Evolutionary conservation across 306 rosid species (phyloP).

Genomic region (Pachyrhizus erosus): DNA sequence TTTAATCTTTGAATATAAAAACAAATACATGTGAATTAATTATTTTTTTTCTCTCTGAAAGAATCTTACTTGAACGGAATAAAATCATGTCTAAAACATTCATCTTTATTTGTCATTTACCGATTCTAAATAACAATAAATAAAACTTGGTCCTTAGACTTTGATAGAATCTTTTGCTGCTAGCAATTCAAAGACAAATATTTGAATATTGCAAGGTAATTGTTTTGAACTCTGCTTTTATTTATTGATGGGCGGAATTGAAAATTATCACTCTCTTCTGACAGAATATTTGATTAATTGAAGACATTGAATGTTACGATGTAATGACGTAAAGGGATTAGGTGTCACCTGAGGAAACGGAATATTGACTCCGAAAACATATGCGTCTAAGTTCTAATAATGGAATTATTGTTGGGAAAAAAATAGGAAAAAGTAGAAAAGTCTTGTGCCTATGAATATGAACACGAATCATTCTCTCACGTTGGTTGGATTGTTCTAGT

Average conservation of each 20-base stretch:
- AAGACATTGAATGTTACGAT: background rate
- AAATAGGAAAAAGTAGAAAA: too few species aligned
- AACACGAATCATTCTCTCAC: too few species aligned
- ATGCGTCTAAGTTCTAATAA: background rate
- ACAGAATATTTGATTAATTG: background rate
- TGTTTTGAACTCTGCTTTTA: background rate
- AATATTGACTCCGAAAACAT: background rate
- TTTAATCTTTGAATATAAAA: too few species aligned
- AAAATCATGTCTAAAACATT: too few species aligned
- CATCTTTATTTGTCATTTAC: too few species aligned
- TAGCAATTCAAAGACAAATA: too few species aligned
- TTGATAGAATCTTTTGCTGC: background rate
- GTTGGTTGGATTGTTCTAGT: too few species aligned
- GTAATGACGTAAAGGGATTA: background rate
- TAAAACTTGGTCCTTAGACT: background rate
- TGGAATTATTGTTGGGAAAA: background rate
- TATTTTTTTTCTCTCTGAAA: too few species aligned
- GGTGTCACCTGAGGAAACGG: too few species aligned
- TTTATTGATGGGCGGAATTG: background rate
- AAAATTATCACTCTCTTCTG: background rate
- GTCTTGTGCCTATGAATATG: too few species aligned
- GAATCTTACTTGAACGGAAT: too few species aligned
- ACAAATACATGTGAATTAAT: too few species aligned
- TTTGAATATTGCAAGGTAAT: background rate
- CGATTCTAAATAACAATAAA: background rate